Base-by-base conservation (phyloP, 2,329 filamentous ascomycete species). In the Metarhizium humberi region DNA sequence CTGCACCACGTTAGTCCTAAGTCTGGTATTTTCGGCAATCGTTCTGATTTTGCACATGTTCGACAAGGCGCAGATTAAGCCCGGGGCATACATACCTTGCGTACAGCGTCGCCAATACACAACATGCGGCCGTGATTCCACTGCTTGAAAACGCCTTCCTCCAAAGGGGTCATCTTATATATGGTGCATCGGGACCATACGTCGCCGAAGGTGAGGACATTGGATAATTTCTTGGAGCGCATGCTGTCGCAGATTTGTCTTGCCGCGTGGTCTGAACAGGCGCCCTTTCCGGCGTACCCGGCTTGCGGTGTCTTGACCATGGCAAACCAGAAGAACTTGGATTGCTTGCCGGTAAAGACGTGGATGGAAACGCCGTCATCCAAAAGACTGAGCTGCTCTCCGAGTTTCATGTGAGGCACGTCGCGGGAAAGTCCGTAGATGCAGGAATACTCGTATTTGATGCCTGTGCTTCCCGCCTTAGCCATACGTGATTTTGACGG, bases 101-200 rank as follows among this genome's bases (percentile, higher is more conserved):
- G 67, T 13, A 58, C 63, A 2, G 70, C 59, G 51, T 73, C 69
- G 3, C 70, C 70, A 0, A 59, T 63, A 1, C 71, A 63, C 3
- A 67, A 66, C 18, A 70, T 59, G 5, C 67, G 64, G 13, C 63
- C 66, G 32, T 56, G 51, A 43, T 60, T 62, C 69, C 68, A 71
- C 38, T 63, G 60, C 29, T 62, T 32, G 13, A 67, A 53, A 6
- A 70, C 57, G 6, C 68, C 68, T 45, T 71, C 67, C 38, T 71
- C 64, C 4, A 72, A 56, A 11, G 49, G 66, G 55, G 3, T 63
- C 58, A 56, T 71, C 51, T 29, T 59, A 60, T 7, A 30, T 52
- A 18, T 57, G 40, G 50, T 52, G 46, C 38, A 53, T 52, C 4
- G 54, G 53, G 45, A 65, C 63, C 67, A 73, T 2, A 75, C 40